These are phyloP conservation scores for Camellia sinensis DNA, from an alignment of 148 eudicot genomes.

Conservation along the genomic window DNA sequence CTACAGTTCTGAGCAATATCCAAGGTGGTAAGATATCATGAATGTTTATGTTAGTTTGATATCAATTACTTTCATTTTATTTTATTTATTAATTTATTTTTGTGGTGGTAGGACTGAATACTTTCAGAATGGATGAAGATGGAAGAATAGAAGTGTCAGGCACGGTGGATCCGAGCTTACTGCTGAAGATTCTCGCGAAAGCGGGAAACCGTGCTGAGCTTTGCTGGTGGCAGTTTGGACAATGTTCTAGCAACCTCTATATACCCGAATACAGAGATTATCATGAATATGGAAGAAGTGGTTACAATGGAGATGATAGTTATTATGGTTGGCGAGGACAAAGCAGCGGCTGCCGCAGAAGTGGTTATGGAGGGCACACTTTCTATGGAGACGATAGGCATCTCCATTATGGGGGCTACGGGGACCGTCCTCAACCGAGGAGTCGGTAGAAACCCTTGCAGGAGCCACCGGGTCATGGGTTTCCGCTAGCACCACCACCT, in stretches of 20 bases:
- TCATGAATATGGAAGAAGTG: not conserved
- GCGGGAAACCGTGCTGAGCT: slow-evolving; percentile 1
- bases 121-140: slow-evolving; percentile 12
- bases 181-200: slow-evolving; percentile 11
- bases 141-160: slow-evolving; percentile 20
- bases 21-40: slow-evolving; percentile 3
- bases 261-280: not conserved
- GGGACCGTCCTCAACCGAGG: not conserved
- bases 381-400: not conserved
- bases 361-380: not conserved
- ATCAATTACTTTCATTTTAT: not conserved
- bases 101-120: slow-evolving; percentile 3
- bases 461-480: not conserved
- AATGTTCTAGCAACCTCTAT: slow-evolving; percentile 22
- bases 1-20: slow-evolving; percentile 5
- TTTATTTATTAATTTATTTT: not conserved
- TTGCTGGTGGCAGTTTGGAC: slow-evolving; percentile 9
- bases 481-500: not conserved
- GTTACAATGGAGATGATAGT: not conserved
- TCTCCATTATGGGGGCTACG: not conserved
- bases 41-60: not conserved
- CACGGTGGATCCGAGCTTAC: slow-evolving; percentile 9
- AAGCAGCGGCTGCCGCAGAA: not conserved
- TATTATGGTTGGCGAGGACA: not conserved
- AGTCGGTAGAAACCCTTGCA: not conserved